Base-by-base conservation (phyloP, 2,329 filamentous ascomycete species). In the Colletotrichum aenigma region DNA sequence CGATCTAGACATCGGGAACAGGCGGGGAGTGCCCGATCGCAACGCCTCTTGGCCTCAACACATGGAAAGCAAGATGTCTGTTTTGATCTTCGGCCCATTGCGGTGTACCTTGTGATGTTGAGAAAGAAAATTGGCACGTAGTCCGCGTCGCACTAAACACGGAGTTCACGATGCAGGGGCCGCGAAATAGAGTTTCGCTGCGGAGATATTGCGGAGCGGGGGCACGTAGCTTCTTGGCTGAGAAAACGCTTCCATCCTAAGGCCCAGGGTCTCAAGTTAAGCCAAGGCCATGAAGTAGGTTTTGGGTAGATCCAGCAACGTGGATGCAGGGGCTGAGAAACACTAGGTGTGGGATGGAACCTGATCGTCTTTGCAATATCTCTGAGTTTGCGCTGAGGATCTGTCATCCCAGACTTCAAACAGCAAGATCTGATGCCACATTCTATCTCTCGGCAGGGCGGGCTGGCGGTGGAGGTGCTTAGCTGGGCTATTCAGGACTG, bases 21-120 rank as follows among this genome's bases (percentile, higher is more conserved):
- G 18, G 65, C 34, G 4, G 74, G 74, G 8, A 74, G 66, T 15
- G 43, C 48, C 10, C 38, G 61, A 36, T 76, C 74, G 36, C 74
- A 76, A 4, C 70, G 74, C 16, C 74, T 26, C n/a, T 73, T 76
- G 28, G 64, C 65, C 21, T 67, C 66, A 4, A 61, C 70, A 13
- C 74, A 76, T 15, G 74, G 43, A 9, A 66, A 65, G 6, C 74
- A 76, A 4, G 74, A 56, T 4, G 38, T 73, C 30, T 74, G 75
- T 58, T 75, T 75, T 4, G 74, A 76, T 24, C 36, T 34, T 34
- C 70, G 62, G n/a, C 52, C 55, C 64, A 72, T 72, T 21, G 43
- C 1, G n/a, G 6, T 52, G 38, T 52, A 13, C 10, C 43, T 52
- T 52, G n/a, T 52, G 43, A 21, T 21, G n/a, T 13, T 12, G n/a